Base-by-base conservation (phyloP, 345 rosid genomes). In the Dovyalis caffra region DNA sequence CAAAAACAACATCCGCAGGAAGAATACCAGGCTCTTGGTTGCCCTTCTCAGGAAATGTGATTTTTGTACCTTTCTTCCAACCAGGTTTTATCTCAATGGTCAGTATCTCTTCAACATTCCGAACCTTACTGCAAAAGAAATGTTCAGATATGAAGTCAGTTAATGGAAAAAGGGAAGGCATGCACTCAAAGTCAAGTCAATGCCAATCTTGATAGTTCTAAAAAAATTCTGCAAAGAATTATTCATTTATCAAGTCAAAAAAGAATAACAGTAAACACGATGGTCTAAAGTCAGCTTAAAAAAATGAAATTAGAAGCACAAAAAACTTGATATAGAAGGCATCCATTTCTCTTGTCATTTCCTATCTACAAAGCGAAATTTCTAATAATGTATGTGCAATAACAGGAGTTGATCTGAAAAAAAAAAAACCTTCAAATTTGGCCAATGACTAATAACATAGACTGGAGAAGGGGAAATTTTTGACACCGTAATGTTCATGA, bases 61-160 rank as follows among this genome's bases (percentile, higher is more conserved):
- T 90, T 84, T 90, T 95, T 29, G 97, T 92, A 65, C 99, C 98
- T 85, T 85, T 92, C 89, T 95, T 92, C 99, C 99, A 95, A 64
- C 99, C 99, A 31, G 98, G 93, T 85, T 85, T 95, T 82, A 95
- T 81, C 70, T 95, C 98, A 67, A 95, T 90, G 21, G 91, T 86
- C 83, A 95, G 68, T 71, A 91, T 92, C 83, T 95, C 98, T 80
- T 92, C 95, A 58, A 89, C 72, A 6, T 78, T 74, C 74, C 80
- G 85, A 45, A 73, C 49, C 81, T 65, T 86, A 25, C 99, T 95
- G 89, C 89, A 87, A 70, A 40, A 70, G 60, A 80, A 78, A 69
- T 72, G 69, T 70, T 53, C 69, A 74, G 25, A 20, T 38, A 57
- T 76, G 69, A 69, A 40, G 67, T 63, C 74, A 73, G 69, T 53